Evolutionary conservation across 2,329 filamentous ascomycete species (phyloP).

Genomic region (Alternaria sp.): DNA sequence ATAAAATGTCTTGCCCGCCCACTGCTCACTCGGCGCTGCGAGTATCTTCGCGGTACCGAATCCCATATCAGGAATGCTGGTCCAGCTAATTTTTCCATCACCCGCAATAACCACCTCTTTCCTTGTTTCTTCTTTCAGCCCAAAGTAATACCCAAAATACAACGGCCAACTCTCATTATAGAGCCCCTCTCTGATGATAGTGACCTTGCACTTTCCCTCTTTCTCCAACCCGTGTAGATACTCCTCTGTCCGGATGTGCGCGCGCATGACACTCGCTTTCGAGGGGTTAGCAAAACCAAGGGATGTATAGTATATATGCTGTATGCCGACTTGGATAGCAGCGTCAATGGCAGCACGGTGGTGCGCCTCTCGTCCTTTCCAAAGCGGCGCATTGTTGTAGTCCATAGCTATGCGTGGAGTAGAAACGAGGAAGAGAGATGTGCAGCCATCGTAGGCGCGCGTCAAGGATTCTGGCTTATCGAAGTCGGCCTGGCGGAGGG

Average conservation of each 20-base stretch:
- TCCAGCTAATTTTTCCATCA: slow-evolving; percentile 56
- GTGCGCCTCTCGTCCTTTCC: slow-evolving; percentile 55
- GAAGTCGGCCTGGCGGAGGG: slow-evolving; percentile 52
- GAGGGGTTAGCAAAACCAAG: slow-evolving; percentile 55
- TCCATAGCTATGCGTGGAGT: slow-evolving; percentile 56
- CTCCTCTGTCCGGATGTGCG: slow-evolving; percentile 57
- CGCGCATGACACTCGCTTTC: slow-evolving; percentile 56
- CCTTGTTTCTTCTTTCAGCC: slow-evolving; percentile 45
- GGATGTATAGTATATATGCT: slow-evolving; percentile 59
- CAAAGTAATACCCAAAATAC: slow-evolving; percentile 57
- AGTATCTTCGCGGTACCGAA: slow-evolving; percentile 55
- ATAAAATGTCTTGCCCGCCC: slow-evolving; percentile 52
- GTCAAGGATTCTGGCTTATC: slow-evolving; percentile 48
- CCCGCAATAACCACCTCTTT: slow-evolving; percentile 53
- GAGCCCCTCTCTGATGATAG: slow-evolving; percentile 56
- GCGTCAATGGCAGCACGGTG: slow-evolving; percentile 56
- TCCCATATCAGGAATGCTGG: slow-evolving; percentile 55
- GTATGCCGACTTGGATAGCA: slow-evolving; percentile 51
- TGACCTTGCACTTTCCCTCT: slow-evolving; percentile 35
- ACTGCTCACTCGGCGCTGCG: slow-evolving; percentile 39
- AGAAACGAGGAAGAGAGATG: slow-evolving; percentile 58
- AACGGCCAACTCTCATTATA: slow-evolving; percentile 60
- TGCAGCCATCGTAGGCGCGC: slow-evolving; percentile 50
- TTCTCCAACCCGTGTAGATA: slow-evolving; percentile 48
- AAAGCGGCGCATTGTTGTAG: slow-evolving; percentile 54